Conservation (phyloP, 2,329 filamentous ascomycete species). For the Davidsoniella virescens region DNA sequence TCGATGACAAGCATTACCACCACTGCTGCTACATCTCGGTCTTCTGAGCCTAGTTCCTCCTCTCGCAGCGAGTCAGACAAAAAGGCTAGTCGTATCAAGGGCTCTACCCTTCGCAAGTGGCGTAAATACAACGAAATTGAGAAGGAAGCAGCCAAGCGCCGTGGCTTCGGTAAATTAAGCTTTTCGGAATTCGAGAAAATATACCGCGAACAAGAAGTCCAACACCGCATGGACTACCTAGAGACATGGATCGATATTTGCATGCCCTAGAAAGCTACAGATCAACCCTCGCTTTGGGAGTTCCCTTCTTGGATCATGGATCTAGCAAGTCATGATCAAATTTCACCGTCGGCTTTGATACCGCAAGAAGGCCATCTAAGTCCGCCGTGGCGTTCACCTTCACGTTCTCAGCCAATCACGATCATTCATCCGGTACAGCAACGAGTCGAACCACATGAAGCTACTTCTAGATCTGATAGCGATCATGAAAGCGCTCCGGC, state of each 20-base stretch:
- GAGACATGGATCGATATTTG: constrained; percentile 82
- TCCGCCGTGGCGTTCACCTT: no score
- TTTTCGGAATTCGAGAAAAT: constrained; percentile 66
- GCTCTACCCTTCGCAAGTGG: constrained; percentile 28
- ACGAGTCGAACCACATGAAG: no score
- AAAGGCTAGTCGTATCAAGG: not conserved
- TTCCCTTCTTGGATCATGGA: not conserved
- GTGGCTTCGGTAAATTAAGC: constrained; percentile 64
- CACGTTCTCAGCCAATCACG: no score
- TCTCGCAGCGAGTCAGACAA: no score
- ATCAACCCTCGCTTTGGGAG: not conserved
- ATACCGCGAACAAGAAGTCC: constrained; percentile 49
- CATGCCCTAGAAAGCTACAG: constrained; percentile 32
- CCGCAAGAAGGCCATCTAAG: no score
- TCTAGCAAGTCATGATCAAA: not conserved
- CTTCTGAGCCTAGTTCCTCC: no score
- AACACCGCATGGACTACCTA: constrained; percentile 58
- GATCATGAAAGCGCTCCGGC: no score
- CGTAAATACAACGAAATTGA: constrained; percentile 48
- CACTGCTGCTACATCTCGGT: not conserved
- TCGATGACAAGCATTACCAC: constrained; percentile 12
- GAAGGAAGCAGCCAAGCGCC: constrained; percentile 49
- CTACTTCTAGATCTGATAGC: no score
- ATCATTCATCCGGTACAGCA: no score
- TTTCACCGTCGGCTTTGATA: no score